Evolutionary conservation across 1,284 basidiomycete genomes (phyloP), one percentile per base, ranked within the genome.

Genomic region (Vanrija sp.): DNA sequence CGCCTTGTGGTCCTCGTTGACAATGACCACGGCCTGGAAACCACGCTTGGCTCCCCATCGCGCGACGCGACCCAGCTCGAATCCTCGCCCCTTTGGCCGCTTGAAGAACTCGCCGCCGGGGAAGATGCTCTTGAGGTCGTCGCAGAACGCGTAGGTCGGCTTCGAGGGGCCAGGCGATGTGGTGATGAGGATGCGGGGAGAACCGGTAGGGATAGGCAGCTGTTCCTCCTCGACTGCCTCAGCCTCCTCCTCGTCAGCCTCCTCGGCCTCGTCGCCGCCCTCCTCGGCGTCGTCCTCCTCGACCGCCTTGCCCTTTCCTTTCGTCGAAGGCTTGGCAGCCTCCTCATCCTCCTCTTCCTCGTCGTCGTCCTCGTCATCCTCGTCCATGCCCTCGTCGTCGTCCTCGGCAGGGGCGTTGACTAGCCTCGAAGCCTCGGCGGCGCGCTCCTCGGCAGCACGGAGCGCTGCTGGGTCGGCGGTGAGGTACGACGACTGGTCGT

Each of bases 71-170:
- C 93, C 93, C 59, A 98, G 80, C 77, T 97, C 94, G 65, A 90
- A 98, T 1, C 92, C 91, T 62, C 90, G 88, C 2, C 92, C 91
- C 72, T 91, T 93, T 67, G 89, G 88, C 53, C 96, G 79, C 56
- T 87, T 83, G 46, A 94, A 86, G 69, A 96, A 92, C 70, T 98
- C 91, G 1, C 91, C 90, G 6, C 96, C 96, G 24, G 96, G 95
- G 67, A 98, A 91, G 37, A 99, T 80, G 6, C 86, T 87, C 25
- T 89, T 86, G 10, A 98, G 77, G 73, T 98, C 95, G 60, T 93
- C 88, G 63, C 89, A 89, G 73, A 96, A 94, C 18, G 86, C 84
- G 65, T 89, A 92, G 0, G 90, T 93, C 7, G 82, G 73, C 65
- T 87, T 88, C 16, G 88, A 87, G 4, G 90, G 87, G 56, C 88